A percentile compares a stretch with the other conserved stretches of the same genome.
phyloP scores from a whole-genome alignment of 441 rosid genomes.

The Flueggea neowawraea region DNA sequence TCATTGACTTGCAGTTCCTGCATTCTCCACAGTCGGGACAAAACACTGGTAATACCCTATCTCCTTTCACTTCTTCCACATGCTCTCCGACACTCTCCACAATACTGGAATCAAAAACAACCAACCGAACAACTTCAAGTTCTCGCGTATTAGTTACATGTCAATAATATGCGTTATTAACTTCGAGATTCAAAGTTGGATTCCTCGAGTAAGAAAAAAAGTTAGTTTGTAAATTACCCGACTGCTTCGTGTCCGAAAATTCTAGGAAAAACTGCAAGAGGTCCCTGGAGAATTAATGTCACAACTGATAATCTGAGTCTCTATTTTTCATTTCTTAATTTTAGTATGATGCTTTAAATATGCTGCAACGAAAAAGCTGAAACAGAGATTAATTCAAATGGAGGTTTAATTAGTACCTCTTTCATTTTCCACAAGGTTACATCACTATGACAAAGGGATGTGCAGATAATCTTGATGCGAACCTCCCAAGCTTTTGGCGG shows the following conservation, averaged over 20 bases:
- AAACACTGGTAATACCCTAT: slow-evolving; percentile 57
- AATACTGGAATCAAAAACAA: slow-evolving; percentile 25
- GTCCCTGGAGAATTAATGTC: slow-evolving; percentile 26
- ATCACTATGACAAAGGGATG: slow-evolving; percentile 66
- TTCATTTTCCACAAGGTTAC: slow-evolving; percentile 46
- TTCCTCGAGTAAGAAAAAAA: no score
- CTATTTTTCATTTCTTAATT: no score
- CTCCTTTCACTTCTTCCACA: slow-evolving; percentile 53
- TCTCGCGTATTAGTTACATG: not conserved
- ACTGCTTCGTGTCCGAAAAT: slow-evolving; percentile 73
- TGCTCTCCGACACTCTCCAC: slow-evolving; percentile 74
- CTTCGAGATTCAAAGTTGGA: not conserved
- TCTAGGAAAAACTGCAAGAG: slow-evolving; percentile 40
- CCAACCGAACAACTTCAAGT: not conserved
- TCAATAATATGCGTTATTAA: not conserved
- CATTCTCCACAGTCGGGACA: slow-evolving; percentile 47
- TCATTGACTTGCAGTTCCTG: slow-evolving; percentile 46
- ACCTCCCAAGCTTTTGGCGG: slow-evolving; percentile 73
- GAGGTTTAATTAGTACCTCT: slow-evolving; percentile 20
- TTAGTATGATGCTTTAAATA: no score
- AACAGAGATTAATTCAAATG: not conserved
- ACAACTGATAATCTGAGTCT: not conserved
- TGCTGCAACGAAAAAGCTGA: no score
- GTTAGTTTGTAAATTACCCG: slow-evolving; percentile 32
- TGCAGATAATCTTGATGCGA: slow-evolving; percentile 63